Base-by-base conservation (phyloP, 2,329 filamentous ascomycete species). In the Mycocentrospora acerina region DNA sequence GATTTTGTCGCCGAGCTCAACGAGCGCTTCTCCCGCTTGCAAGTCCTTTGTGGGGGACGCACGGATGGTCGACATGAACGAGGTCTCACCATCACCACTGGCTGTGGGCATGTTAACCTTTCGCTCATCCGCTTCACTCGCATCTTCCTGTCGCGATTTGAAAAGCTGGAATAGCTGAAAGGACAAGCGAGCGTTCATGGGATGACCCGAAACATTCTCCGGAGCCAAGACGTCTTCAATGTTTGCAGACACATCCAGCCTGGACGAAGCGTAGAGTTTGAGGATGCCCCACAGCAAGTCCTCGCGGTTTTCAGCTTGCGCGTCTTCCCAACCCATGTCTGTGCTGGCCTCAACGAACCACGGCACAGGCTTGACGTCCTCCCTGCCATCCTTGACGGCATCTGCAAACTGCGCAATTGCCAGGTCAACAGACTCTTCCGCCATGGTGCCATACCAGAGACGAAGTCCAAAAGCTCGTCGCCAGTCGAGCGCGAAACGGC, bases 381-480 rank as follows among this genome's bases (percentile, higher is more conserved):
- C 90, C 32, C 77, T 76, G 29, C 84, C 83, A 44, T 85, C 79
- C 18, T 76, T 71, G 30, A 97, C 74, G 55, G 95, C 90, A 37
- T 83, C 74, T 44, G 82, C 75, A 66, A 90, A 98, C 18, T 79
- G 78, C 29, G 75, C 69, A 4, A 98, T 83, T 3, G 90, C 90
- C 30, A 76, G 73, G 33, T 84, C 80, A 29, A 96, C 76, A 24
- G 82, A 78, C 29, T 90, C 85, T 26, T 82, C 76, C 24, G 79
- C 73, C 2, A 80, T 76, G 27, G 83, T 86, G 29, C 83, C 84
- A 64, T 95, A 98, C 87, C 90, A 97, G 2, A 98, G 75, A 29
- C 90, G 83, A 33, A 98, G 76, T 9, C 88, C 91, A 66, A 98
- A 95, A 1, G 90, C 85, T 60, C 95, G 90, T 64, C 88, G 84